Evolutionary conservation across 805 yeast genomes (phyloP).

Genomic region (Aciculoconidium aculeatum): DNA sequence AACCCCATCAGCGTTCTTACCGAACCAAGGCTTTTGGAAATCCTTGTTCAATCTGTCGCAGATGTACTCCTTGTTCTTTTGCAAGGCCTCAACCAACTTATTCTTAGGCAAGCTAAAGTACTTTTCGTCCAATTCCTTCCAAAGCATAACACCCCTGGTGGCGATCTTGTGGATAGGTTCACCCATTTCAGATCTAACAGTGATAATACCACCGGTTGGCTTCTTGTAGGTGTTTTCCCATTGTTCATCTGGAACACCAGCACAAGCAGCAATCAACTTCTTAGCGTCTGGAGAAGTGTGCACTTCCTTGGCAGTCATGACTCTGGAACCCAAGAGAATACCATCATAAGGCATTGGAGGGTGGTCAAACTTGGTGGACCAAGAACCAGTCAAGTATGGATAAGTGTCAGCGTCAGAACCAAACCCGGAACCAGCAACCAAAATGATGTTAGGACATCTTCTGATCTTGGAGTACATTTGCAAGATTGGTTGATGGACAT

Average conservation of each 20-base stretch:
- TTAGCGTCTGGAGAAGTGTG: slow-evolving; percentile 92
- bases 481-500: slow-evolving; percentile 95
- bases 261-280: slow-evolving; percentile 79
- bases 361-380: slow-evolving; percentile 83
- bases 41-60: slow-evolving; percentile 84
- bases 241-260: slow-evolving; percentile 81
- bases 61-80: slow-evolving; percentile 79
- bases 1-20: slow-evolving; percentile 67
- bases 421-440: slow-evolving; percentile 97
- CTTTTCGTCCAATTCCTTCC: slow-evolving; percentile 97
- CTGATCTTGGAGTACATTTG: slow-evolving; percentile 95
- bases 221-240: slow-evolving; percentile 95
- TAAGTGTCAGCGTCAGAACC: slow-evolving; percentile 96
- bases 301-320: slow-evolving; percentile 96
- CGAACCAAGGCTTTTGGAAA: slow-evolving; percentile 98
- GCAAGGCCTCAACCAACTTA: slow-evolving; percentile 75
- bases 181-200: slow-evolving; percentile 98
- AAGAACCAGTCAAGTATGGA: slow-evolving; percentile 94
- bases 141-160: slow-evolving; percentile 92
- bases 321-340: slow-evolving; percentile 91
- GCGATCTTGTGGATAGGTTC: slow-evolving; percentile 99
- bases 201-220: slow-evolving; percentile 94
- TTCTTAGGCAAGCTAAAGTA: slow-evolving; percentile 87
- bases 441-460: slow-evolving; percentile 80
- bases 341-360: slow-evolving; percentile 99